Evolutionary conservation across 768 basidiomycete genomes (phyloP), one percentile per base, ranked within the genome.

Genomic region (Russula lepida): DNA sequence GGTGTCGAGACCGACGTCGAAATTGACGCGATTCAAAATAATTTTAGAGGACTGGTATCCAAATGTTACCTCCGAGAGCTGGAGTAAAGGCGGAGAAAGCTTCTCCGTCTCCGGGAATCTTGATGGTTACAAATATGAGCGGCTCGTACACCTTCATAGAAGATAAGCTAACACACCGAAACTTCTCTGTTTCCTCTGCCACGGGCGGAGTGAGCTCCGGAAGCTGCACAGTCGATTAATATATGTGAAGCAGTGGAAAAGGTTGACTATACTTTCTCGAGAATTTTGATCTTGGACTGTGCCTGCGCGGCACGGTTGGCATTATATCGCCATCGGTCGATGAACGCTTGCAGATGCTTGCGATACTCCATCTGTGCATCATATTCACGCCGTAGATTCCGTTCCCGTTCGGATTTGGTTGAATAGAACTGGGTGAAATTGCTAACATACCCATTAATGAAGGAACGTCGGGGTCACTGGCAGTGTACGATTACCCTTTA

Each of bases 341-440:
- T 98, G 76, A 97, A 99, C 0, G 95, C 94, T 71, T 98, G 95
- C 32, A 98, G 75, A 76, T 97, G 92, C 68, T 89, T 89, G 58
- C 97, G 82, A 71, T 98, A 98, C 11, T 89, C 88, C 82, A 97
- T 85, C 74, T 99, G 97, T 0, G 92, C 79, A 35, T 98, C 95
- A 73, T 98, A 99, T 72, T 98, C 95, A 74, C 93, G 94, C 44
- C 84, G 84, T 73, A 95, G 75, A 69, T 94, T 94, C 61, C 85
- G 84, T 67, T 93, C 89, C 28, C 97, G 87, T 70, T 98, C 97
- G 4, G 88, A 90, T 75, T 98, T 98, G 23, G 95, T 98, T 1
- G 95, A 95, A 71, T 99, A 98, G 80, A 99, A 98, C 72, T 98
- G 95, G 1, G 90, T 86, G 74, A 98, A 99, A 76, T 98, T 98